Evolutionary conservation across 148 eudicot genomes (phyloP).

Genomic region (Fallopia convolvulus): DNA sequence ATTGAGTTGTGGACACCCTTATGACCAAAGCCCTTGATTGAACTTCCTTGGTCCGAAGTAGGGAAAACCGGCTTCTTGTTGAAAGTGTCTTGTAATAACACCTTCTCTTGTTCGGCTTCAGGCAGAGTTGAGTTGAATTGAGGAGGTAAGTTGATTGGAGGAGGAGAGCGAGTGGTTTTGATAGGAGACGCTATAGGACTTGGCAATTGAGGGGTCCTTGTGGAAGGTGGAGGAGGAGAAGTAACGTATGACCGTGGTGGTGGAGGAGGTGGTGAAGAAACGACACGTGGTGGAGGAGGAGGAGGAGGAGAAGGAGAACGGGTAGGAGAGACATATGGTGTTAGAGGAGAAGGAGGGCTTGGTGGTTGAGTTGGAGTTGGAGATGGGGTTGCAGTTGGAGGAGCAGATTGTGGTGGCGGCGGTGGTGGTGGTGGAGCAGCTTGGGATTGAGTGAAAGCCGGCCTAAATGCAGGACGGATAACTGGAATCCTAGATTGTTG

Average conservation of each 20-base stretch:
- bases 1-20: not conserved
- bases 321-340: not conserved
- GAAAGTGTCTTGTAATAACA: conserved; percentile 3
- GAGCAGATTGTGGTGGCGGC: not conserved
- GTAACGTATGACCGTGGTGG: not conserved
- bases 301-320: not conserved
- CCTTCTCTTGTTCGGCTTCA: conserved; percentile 9
- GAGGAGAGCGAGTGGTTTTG: conserved; percentile 7
- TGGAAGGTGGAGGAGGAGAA: not conserved
- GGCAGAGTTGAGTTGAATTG: not conserved
- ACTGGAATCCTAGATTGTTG: conserved; percentile 10
- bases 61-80: conserved; percentile 7
- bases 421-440: not conserved
- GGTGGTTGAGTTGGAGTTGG: conserved; percentile 7
- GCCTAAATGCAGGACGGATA: conserved; percentile 8
- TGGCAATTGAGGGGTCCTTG: not conserved
- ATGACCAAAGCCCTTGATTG: not conserved
- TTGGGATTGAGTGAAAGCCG: not conserved
- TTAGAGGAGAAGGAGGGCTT: conserved; percentile 1
- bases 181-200: not conserved
- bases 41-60: not conserved
- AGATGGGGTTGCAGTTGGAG: not conserved
- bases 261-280: not conserved
- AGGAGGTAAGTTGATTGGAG: not conserved
- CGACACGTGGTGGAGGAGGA: not conserved